These are phyloP conservation scores for Saturnispora kantuleensis DNA, from an alignment of 805 yeast species.

Conservation along the genomic window DNA sequence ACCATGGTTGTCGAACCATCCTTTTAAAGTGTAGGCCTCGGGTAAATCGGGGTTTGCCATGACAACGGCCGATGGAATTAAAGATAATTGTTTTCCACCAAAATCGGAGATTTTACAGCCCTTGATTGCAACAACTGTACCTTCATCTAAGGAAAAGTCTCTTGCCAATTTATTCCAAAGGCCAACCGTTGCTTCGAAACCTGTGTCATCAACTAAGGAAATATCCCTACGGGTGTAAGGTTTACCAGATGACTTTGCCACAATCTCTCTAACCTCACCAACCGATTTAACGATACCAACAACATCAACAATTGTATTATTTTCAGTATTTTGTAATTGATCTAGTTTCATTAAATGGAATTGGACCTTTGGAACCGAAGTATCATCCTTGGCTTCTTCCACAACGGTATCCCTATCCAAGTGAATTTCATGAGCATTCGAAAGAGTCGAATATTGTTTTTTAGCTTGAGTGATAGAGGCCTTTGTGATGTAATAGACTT, in stretches of 20 bases:
- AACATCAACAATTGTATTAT: conserved; percentile 67
- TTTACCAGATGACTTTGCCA: conserved; percentile 80
- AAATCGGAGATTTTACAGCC: conserved; percentile 86
- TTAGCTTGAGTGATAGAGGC: conserved; percentile 77
- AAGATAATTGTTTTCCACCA: conserved; percentile 73
- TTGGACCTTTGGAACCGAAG: conserved; percentile 67
- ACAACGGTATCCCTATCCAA: conserved; percentile 73
- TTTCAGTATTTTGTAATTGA: conserved; percentile 55
- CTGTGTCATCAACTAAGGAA: conserved; percentile 75
- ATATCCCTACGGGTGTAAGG: conserved; percentile 90
- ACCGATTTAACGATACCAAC: conserved; percentile 78
- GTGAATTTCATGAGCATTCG: conserved; percentile 80
- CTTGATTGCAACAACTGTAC: conserved; percentile 83
- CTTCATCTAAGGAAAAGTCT: conserved; percentile 62
- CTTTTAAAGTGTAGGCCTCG: conserved; percentile 80
- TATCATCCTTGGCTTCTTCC: conserved; percentile 49
- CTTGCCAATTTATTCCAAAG: conserved; percentile 86
- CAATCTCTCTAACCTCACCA: conserved; percentile 64
- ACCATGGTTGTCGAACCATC: conserved; percentile 90
- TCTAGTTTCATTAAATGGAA: conserved; percentile 67
- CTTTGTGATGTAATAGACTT: conserved; percentile 74
- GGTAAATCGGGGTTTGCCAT: conserved; percentile 78
- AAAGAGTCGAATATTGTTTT: conserved; percentile 72
- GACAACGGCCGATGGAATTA: conserved; percentile 70
- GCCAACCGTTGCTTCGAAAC: conserved; percentile 66